These are phyloP conservation scores for Mycena maculata DNA, from an alignment of 768 basidiomycete species.

Conservation along the genomic window DNA sequence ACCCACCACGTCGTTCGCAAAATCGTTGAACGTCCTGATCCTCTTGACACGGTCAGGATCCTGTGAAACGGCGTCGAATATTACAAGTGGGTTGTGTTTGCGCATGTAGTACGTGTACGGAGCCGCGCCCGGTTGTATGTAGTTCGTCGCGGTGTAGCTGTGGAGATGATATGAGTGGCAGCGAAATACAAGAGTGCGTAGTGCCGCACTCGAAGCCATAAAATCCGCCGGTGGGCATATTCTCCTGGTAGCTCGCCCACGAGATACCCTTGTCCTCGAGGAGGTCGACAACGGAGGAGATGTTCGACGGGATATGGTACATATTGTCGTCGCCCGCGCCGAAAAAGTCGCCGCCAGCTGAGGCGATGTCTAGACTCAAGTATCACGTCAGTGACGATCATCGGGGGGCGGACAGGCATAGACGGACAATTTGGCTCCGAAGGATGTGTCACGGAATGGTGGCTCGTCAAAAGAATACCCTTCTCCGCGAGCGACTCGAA, in stretches of 20 bases:
- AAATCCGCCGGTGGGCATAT: conserved; percentile 63
- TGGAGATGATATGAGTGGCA: background rate
- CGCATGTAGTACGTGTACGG: conserved; percentile 63
- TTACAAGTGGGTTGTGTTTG: conserved; percentile 66
- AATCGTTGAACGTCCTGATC: conserved; percentile 74
- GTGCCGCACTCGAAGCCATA: conserved; percentile 50
- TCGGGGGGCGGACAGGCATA: no score
- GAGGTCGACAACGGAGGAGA: conserved; percentile 58
- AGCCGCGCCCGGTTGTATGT: conserved; percentile 46
- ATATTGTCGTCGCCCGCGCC: conserved; percentile 53
- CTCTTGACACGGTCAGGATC: conserved; percentile 54
- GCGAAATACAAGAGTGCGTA: background rate
- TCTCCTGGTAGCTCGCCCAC: conserved; percentile 65
- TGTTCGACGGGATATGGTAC: conserved; percentile 54
- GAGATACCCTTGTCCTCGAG: background rate
- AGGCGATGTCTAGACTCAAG: background rate
- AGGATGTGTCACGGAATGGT: conserved; percentile 65
- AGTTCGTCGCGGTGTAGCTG: conserved; percentile 46
- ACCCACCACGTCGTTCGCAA: conserved; percentile 59
- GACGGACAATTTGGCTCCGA: conserved; percentile 67
- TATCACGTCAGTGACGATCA: no score
- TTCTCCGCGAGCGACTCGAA: conserved; percentile 57
- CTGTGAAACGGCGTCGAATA: conserved; percentile 62
- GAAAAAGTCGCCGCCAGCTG: background rate
- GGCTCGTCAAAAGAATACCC: conserved; percentile 60